Evolutionary conservation across 2,329 filamentous ascomycete species (phyloP).

Genomic region (Achaetomium macrosporum): DNA sequence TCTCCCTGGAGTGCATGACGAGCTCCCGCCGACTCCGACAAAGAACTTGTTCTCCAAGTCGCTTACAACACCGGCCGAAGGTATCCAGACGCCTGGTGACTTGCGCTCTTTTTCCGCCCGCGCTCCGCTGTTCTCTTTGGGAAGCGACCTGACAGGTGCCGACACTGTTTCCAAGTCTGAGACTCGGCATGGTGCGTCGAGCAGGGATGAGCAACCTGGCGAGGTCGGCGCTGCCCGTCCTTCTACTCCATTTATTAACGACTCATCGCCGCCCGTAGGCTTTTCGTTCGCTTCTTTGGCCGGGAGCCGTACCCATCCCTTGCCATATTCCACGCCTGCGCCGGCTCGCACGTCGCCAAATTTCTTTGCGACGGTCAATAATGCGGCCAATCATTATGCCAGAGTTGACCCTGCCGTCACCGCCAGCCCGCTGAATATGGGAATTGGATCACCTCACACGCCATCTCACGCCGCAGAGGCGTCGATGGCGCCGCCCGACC

Average conservation of each 20-base stretch:
- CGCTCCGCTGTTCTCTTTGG: conserved; percentile 16
- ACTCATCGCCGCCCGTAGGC: conserved; percentile 12
- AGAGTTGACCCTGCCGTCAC: conserved; percentile 44
- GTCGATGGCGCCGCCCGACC: conserved; percentile 67
- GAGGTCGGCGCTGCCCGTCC: conserved; percentile 17
- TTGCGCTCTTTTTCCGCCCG: conserved; percentile 17
- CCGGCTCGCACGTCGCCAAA: conserved; percentile 27
- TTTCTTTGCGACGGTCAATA: conserved; percentile 27
- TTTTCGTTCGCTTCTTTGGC: conserved; percentile 14
- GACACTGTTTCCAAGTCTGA: conserved; percentile 10
- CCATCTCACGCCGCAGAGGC: conserved; percentile 68
- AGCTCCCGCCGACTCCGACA: conserved; percentile 90
- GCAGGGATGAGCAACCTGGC: conserved; percentile 8
- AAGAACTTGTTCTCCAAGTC: conserved; percentile 55
- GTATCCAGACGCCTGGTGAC: conserved; percentile 14
- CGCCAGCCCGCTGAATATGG: conserved; percentile 57
- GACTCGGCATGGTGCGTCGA: conserved; percentile 4
- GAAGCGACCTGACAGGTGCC: conserved; percentile 4
- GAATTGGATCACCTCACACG: conserved; percentile 61
- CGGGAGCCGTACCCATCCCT: conserved; percentile 17
- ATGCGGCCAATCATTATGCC: conserved; percentile 40
- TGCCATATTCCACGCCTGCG: conserved; percentile 31
- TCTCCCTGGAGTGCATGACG: conserved; percentile 46
- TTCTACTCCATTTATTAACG: conserved; percentile 14
- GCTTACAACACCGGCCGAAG: conserved; percentile 20